Conservation (phyloP, 305 asterid species). For the Fraxinus latifolia region DNA sequence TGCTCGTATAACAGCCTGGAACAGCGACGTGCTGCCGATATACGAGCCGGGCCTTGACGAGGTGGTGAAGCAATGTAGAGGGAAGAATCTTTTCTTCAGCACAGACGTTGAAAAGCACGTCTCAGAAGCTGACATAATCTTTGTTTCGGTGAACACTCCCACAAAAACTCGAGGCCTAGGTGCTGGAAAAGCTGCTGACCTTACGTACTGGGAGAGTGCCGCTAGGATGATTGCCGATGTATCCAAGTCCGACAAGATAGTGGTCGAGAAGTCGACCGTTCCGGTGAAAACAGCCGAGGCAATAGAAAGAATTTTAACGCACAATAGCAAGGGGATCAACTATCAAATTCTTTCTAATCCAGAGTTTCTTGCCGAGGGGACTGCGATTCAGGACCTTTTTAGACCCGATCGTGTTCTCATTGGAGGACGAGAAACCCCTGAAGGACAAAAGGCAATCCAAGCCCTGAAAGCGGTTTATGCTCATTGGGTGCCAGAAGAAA, state of each 20-base stretch:
- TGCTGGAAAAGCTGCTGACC: slow-evolving; percentile 51
- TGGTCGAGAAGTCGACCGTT: slow-evolving; percentile 57
- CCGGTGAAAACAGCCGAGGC: slow-evolving; percentile 67
- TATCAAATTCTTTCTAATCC: slow-evolving; percentile 46
- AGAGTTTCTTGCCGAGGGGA: slow-evolving; percentile 48
- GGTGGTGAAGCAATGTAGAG: slow-evolving; percentile 41
- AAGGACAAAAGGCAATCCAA: slow-evolving; percentile 37
- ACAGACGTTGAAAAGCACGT: slow-evolving; percentile 50
- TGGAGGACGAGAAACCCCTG: slow-evolving; percentile 42
- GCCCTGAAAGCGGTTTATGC: slow-evolving; percentile 35
- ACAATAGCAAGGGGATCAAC: slow-evolving; percentile 40
- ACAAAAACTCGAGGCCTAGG: slow-evolving; percentile 48
- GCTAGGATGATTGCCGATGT: slow-evolving; percentile 63
- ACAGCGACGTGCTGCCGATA: slow-evolving; percentile 40
- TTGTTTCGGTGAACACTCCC: slow-evolving; percentile 48
- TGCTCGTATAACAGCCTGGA: slow-evolving; percentile 40
- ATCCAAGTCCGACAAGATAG: slow-evolving; percentile 48
- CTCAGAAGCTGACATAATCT: slow-evolving; percentile 46
- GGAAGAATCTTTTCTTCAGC: slow-evolving; percentile 51
- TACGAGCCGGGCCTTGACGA: slow-evolving; percentile 51
- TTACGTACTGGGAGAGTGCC: slow-evolving; percentile 60
- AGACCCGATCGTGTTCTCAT: slow-evolving; percentile 44
- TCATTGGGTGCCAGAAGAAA: slow-evolving; percentile 44
- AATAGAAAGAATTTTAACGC: slow-evolving; percentile 51
- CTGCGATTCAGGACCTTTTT: slow-evolving; percentile 39